phyloP scores from a whole-genome alignment of 1,139 yeast species.

The Starmera stellimalicola region DNA sequence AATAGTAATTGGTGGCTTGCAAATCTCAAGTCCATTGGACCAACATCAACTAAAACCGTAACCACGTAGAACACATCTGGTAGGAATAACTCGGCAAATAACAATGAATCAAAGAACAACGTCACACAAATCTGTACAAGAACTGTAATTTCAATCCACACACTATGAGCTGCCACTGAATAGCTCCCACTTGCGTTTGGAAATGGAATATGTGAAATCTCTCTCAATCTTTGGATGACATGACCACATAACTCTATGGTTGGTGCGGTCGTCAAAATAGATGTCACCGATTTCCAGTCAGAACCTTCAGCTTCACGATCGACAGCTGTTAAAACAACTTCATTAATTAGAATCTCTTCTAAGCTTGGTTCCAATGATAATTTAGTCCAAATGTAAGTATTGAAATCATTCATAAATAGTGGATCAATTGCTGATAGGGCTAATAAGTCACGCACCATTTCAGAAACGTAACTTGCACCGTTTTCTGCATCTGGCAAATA shows the following conservation, averaged over 20 bases:
- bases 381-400: constrained; percentile 64
- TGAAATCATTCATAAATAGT: constrained; percentile 34
- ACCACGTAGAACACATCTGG: constrained; percentile 68
- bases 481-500: constrained; percentile 40
- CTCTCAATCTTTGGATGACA: constrained; percentile 43
- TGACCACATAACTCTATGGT: constrained; percentile 67
- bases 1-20: constrained; percentile 58
- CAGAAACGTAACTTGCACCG: constrained; percentile 56
- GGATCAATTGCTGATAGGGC: constrained; percentile 39
- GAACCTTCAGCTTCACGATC: constrained; percentile 68
- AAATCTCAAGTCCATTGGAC: constrained; percentile 57
- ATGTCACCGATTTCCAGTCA: constrained; percentile 54
- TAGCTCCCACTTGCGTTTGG: constrained; percentile 27
- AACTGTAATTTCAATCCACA: constrained; percentile 67
- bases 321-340: constrained; percentile 63
- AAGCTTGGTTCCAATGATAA: constrained; percentile 55
- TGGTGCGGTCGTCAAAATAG: constrained; percentile 55
- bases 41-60: constrained; percentile 65
- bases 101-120: constrained; percentile 62
- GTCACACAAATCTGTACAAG: constrained; percentile 59
- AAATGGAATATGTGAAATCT: constrained; percentile 38
- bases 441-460: constrained; percentile 55
- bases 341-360: constrained; percentile 54
- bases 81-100: constrained; percentile 54
- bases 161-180: constrained; percentile 45